Base-by-base conservation (phyloP, 192 early-diverging fungal genomes). In the Podila epigama region DNA sequence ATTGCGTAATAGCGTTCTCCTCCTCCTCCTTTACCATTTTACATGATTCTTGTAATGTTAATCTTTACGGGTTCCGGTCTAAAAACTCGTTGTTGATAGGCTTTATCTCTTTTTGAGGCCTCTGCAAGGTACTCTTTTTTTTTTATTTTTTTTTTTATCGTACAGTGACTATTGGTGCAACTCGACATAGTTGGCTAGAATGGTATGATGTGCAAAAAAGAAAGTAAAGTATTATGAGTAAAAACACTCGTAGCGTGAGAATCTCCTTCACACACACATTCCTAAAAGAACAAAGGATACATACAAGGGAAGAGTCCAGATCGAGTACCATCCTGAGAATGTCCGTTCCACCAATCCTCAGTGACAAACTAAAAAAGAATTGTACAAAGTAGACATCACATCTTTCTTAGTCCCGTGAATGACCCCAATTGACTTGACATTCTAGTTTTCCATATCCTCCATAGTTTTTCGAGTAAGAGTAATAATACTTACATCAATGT, bases 281-380 rank as follows among this genome's bases (percentile, higher is more conserved):
- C 12, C 33, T 0, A 29, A 10, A 33, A 29, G 20, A 4, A 16
- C 9, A 22, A 32, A 51, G 8, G 18, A 51, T 60, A 56, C 58
- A 86, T 90, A 82, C 89, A 87, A n/a, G 92, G 92, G 84, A 94
- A 94, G 66, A 94, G 63, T 20, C 92, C 92, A 41, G 80, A 65
- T 20, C 80, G 57, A 29, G 70, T 60, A 31, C 90, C 90, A 51
- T 66, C 72, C 36, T 66, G 39, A 33, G 81, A 82, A 37, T 69
- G 77, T 35, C 97, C 97, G 64, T 90, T 87, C 97, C 97, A 98
- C 97, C 97, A 98, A 33, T 95, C 97, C 10, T 93, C 92, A 13
- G 87, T 89, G 1, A 91, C 89, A 71, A 92, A 92, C 63, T 77
- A 70, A n/a, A n/a, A n/a, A n/a, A n/a, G n/a, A n/a, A n/a, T n/a